Evolutionary conservation across 768 basidiomycete genomes (phyloP), one percentile per base, ranked within the genome.

Genomic region (Kwoniella sp.): DNA sequence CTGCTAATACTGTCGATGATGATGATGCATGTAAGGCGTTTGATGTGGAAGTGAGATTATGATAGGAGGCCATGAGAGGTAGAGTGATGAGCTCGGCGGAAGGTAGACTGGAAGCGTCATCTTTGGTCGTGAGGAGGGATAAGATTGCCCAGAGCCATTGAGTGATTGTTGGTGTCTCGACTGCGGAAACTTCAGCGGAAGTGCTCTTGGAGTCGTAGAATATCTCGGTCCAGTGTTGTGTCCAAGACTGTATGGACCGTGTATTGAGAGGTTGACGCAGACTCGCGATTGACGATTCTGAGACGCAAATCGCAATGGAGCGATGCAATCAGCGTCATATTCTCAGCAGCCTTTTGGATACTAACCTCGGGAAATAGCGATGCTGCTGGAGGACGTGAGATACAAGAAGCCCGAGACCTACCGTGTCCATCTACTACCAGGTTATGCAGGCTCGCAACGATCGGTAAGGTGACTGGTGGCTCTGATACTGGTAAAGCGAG

Each of bases 381-480:
- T n/a, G n/a, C n/a, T n/a, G n/a, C n/a, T n/a, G n/a, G n/a, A n/a
- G n/a, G n/a, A n/a, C n/a, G n/a, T n/a, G n/a, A 22, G 11, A 37
- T 37, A 22, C 13, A 31, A 51, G 4, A 3, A 45, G 17, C 41
- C 3, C 41, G 5, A 20, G 38, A 25, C 50, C 25, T 17, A 51
- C 50, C 50, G 20, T 51, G 30, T 12, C 50, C 58, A 25, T 64
- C 58, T 1, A 64, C 53, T 7, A 31, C 45, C 25, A 69, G 53
- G 37, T 69, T 69, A 31, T 64, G 63, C n/a, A 67, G 23, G 17
- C 61, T 63, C 2, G 66, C 66, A 2, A 54, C 51, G n/a, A 67
- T 25, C 1, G 66, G 20, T 25, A 62, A 25, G 2, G 47, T 29
- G 8, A 55, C n/a, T 45, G 60, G 22, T 20, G 38, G 30, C 29